Base-by-base conservation (phyloP, 2,329 filamentous ascomycete genomes). In the Calonectria honghensis region DNA sequence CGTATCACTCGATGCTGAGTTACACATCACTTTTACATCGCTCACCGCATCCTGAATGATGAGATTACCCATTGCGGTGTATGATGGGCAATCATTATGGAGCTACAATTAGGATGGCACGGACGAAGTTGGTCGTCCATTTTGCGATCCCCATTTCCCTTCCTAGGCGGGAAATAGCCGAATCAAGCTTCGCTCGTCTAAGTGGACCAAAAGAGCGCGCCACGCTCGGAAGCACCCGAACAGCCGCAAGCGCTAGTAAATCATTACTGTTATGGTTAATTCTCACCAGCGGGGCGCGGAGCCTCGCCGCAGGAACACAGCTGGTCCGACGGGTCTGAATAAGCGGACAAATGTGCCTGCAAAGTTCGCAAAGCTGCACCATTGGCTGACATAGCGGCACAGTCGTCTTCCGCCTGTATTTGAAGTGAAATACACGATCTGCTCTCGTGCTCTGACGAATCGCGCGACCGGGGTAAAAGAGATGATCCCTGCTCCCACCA, bases 261-360 rank as follows among this genome's bases (percentile, higher is more conserved):
- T 52, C 50, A 52, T 52, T 52, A 52, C 50, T 52, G 2, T 52
- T 52, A 52, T 27, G 39, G 39, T 45, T 45, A 45, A 45, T 45
- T 45, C 18, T 45, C 39, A 45, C 39, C 18, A n/a, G 18, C 39
- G 16, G 18, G 39, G 39, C 18, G 18, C 18, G 20, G 16, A 45
- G 18, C 39, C 39, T 45, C 18, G 39, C 18, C 39, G 20, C 39
- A 20, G 39, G 39, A 45, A 45, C 39, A 6, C 16, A 20, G 39
- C 39, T n/a, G 18, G 39, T 6, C 7, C 39, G 39, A 20, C 24
- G 39, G 6, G 16, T 45, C 16, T 4, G 16, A 20, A 45, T n/a
- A 45, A 45, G 39, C 18, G 39, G 18, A 45, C 39, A 45, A 45
- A 20, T 20, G 18, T 20, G 39, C 18, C 3, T 6, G 20, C 16